Evolutionary conservation across 108 stramenopile genomes (phyloP), one percentile per base, ranked within the genome.

Genomic region (Skeletonema costatum): DNA sequence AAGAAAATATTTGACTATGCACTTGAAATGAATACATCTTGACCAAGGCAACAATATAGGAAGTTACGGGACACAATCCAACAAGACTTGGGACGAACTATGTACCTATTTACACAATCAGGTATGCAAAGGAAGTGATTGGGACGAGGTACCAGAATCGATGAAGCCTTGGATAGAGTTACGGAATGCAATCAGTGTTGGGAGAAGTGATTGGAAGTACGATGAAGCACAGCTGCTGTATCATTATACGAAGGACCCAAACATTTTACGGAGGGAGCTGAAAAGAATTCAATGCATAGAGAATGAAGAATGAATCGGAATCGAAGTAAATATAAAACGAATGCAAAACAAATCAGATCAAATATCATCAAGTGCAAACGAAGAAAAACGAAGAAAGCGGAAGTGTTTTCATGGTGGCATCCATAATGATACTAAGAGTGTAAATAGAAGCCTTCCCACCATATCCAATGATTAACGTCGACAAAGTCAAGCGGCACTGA

Each of bases 231-330:
- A 87, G 60, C 39, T 87, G 31, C 62, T 83, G n/a, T 87, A 87
- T 60, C 87, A 87, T 65, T 87, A 87, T 65, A 87, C 82, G 1
- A 82, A 78, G 64, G 87, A 87, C 64, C 61, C 77, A 2, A 42
- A 75, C 25, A 76, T 82, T 12, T 66, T 87, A 39, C 51, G 42
- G 7, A 39, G 21, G 35, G 77, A 75, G 60, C 60, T 87, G 30
- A 68, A 64, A 9, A 79, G 66, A 56, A 2, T 56, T 10, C 21
- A 25, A 29, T 29, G 21, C 4, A n/a, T 1, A 2, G 25, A 29
- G 1, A 56, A 29, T 25, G 9, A n/a, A n/a, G n/a, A n/a, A n/a
- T n/a, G n/a, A n/a, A n/a, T n/a, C n/a, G n/a, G n/a, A 21, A n/a
- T 12, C n/a, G 50, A 51, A n/a, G n/a, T 5, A 19, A 19, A 21